Evolutionary conservation across 2,329 filamentous ascomycete species (phyloP).

Genomic region (Phaeosphaeriaceae sp.): DNA sequence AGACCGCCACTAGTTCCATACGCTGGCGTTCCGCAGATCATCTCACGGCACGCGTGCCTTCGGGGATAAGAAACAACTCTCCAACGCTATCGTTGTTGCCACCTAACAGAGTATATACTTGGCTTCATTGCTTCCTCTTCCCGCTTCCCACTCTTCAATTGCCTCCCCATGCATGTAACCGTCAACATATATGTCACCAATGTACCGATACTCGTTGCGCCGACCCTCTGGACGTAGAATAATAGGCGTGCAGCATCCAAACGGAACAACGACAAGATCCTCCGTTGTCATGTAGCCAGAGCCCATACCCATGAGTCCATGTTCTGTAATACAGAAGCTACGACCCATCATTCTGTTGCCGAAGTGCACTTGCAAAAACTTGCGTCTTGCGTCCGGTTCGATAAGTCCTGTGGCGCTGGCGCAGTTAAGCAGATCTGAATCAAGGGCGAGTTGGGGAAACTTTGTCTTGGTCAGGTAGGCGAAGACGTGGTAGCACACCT

Average conservation of each 20-base stretch:
- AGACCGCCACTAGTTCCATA: no score
- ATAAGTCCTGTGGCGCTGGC: constrained; percentile 3
- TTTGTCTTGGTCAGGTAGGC: constrained; percentile 17
- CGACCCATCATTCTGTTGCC: constrained; percentile 28
- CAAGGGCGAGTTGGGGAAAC: constrained; percentile 20
- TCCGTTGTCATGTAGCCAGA: constrained; percentile 37
- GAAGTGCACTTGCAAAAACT: constrained; percentile 24
- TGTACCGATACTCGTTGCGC: constrained; percentile 33
- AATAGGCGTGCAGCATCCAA: constrained; percentile 47
- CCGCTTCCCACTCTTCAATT: constrained; percentile 15
- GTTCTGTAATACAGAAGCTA: constrained; percentile 23
- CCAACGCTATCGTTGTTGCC: background rate
- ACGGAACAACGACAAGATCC: constrained; percentile 45
- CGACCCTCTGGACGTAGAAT: constrained; percentile 35
- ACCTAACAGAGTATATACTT: constrained; percentile 6
- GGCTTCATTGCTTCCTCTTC: background rate
- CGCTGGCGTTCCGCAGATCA: background rate
- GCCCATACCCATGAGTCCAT: constrained; percentile 40
- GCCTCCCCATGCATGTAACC: constrained; percentile 47
- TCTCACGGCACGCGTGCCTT: no score
- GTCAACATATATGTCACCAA: constrained; percentile 48
- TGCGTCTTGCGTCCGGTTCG: constrained; percentile 10
- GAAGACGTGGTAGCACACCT: constrained; percentile 24
- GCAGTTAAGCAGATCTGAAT: constrained; percentile 16
- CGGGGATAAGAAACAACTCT: no score